A percentile compares a stretch with the other conserved stretches of the same genome.
phyloP scores from a whole-genome alignment of 352 stramenopile species.

The Globisporangium perplexum region DNA sequence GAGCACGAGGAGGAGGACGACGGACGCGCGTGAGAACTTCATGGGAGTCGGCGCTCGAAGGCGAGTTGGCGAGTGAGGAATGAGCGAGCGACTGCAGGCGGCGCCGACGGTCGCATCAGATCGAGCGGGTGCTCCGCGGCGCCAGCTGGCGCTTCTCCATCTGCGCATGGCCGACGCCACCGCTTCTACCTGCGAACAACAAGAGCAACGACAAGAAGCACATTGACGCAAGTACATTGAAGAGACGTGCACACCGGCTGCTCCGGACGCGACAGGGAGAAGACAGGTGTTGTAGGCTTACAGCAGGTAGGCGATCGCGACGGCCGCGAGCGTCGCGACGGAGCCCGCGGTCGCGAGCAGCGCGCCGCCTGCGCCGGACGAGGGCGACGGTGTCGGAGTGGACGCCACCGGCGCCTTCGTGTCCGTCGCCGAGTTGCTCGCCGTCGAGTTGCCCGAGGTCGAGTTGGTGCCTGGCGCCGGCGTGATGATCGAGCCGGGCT shows the following conservation, averaged over 20 bases:
- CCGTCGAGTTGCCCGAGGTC: not conserved
- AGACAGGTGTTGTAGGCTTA: not conserved
- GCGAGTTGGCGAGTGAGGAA: constrained; percentile 7
- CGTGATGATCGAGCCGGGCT: constrained; percentile 5
- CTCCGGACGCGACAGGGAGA: too few species aligned
- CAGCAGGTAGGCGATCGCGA: constrained; percentile 8
- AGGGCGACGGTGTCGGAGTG: constrained; percentile 1
- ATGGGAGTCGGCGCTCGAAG: too few species aligned
- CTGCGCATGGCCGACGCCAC: not conserved
- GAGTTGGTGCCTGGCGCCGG: not conserved
- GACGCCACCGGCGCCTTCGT: not conserved
- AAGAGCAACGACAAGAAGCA: too few species aligned
- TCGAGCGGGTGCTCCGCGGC: not conserved
- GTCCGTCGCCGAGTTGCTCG: constrained; percentile 9
- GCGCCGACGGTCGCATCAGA: not conserved
- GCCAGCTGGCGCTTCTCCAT: not conserved
- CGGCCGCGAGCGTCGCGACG: not conserved
- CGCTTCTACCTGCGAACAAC: not conserved
- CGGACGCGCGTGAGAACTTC: constrained; percentile 7
- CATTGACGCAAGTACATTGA: too few species aligned
- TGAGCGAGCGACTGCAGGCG: not conserved
- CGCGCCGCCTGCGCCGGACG: not conserved
- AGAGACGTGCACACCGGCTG: too few species aligned
- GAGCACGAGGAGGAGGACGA: constrained; percentile 3
- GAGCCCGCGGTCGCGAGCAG: not conserved